Percentiles rank a stretch among this genome's conserved stretches.
phyloP scores from a whole-genome alignment of 768 basidiomycete species.

The Calocybe indica region DNA sequence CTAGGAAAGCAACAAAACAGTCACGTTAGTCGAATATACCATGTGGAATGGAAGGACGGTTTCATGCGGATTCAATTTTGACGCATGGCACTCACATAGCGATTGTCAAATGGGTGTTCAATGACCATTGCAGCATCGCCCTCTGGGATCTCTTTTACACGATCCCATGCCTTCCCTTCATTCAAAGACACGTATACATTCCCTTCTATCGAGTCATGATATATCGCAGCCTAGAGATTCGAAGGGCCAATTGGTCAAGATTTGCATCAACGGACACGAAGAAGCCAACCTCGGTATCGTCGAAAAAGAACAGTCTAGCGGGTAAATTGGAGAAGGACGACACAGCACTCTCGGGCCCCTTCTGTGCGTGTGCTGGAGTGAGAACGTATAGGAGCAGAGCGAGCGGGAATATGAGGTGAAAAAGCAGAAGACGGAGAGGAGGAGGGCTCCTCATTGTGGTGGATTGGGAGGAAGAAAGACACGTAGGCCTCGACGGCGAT shows the following conservation, averaged over 20 bases:
- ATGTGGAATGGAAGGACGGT: conserved; percentile 15
- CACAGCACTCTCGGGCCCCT: conserved; percentile 39
- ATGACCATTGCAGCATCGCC: conserved; percentile 69
- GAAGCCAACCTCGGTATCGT: conserved; percentile 73
- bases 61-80: not conserved
- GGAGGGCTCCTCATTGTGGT: too few relatives aligned
- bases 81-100: conserved; percentile 42
- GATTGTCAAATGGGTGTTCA: conserved; percentile 81
- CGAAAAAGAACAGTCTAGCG: conserved; percentile 81
- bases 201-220: conserved; percentile 68
- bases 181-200: conserved; percentile 75
- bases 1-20: conserved; percentile 27
- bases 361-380: conserved; percentile 22
- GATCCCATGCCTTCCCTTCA: conserved; percentile 74
- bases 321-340: conserved; percentile 68
- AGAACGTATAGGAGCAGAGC: conserved; percentile 1
- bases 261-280: not conserved
- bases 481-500: too few relatives aligned
- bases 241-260: not conserved
- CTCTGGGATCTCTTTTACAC: conserved; percentile 41
- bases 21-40: too few relatives aligned
- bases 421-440: conserved; percentile 6
- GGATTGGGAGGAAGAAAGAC: too few relatives aligned
- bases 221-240: conserved; percentile 48
- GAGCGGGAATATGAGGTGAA: conserved; percentile 13